Conservation (phyloP, 2,329 filamentous ascomycete species). For the Lachnellula willkommii region DNA sequence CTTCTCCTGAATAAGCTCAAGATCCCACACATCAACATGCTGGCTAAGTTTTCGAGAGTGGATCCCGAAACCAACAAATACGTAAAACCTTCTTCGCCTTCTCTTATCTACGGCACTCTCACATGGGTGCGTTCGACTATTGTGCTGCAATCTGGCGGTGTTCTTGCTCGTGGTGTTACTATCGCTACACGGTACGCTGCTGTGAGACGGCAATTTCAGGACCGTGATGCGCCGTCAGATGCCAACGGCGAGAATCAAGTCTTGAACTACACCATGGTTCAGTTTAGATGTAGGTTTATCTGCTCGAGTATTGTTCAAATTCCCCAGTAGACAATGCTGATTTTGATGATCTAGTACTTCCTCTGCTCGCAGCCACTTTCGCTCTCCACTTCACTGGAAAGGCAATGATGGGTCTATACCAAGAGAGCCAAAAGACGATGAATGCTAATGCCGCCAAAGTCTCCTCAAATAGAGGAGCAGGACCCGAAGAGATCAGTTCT, state of each 20-base stretch:
- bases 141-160: slow-evolving; percentile 65
- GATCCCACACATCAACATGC: slow-evolving; percentile 68
- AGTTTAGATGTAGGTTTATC: slow-evolving; percentile 46
- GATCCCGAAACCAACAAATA: slow-evolving; percentile 66
- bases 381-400: slow-evolving; percentile 76
- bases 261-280: slow-evolving; percentile 76
- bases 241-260: slow-evolving; percentile 65
- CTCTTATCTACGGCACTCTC: slow-evolving; percentile 68
- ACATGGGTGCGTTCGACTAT: slow-evolving; percentile 71
- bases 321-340: background rate
- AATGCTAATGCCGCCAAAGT: slow-evolving; percentile 35
- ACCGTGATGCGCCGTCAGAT: slow-evolving; percentile 57
- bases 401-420: slow-evolving; percentile 68
- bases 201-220: slow-evolving; percentile 72
- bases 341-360: slow-evolving; percentile 43
- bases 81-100: slow-evolving; percentile 58
- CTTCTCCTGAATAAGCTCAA: slow-evolving; percentile 72
- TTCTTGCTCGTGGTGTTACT: slow-evolving; percentile 69
- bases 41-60: slow-evolving; percentile 64
- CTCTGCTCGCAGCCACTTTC: slow-evolving; percentile 67
- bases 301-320: background rate
- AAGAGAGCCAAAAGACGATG: slow-evolving; percentile 68
- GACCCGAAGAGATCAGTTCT: slow-evolving; percentile 61
- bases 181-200: slow-evolving; percentile 72
- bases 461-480: slow-evolving; percentile 49